A percentile compares a stretch with the other conserved stretches of the same genome.
Conservation (phyloP, 345 rosid species). For the Streptanthus diversifolius region DNA sequence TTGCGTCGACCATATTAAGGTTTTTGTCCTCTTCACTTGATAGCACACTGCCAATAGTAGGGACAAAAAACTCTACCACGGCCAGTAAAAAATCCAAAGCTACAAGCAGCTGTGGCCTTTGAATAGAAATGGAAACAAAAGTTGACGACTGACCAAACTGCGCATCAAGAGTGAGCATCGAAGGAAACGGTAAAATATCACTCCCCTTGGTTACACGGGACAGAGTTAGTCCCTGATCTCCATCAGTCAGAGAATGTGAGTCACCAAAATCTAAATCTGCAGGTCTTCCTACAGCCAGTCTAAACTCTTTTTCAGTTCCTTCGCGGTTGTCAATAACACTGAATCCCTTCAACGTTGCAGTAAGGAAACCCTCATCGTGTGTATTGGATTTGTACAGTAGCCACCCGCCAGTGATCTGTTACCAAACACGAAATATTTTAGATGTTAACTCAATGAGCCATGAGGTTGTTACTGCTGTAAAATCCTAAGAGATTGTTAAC, state of each 20-base stretch:
- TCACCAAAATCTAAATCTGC: slow-evolving; percentile 43
- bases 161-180: slow-evolving; percentile 94
- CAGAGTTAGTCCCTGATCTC: slow-evolving; percentile 32
- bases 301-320: slow-evolving; percentile 76
- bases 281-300: slow-evolving; percentile 82
- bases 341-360: slow-evolving; percentile 81
- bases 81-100: slow-evolving; percentile 95
- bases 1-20: slow-evolving; percentile 50
- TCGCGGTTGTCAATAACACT: slow-evolving; percentile 88
- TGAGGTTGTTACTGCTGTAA: slow-evolving; percentile 8
- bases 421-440: neutral
- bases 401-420: slow-evolving; percentile 79
- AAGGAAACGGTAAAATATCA: slow-evolving; percentile 54
- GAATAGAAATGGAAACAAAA: slow-evolving; percentile 59
- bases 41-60: slow-evolving; percentile 62
- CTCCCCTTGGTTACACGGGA: slow-evolving; percentile 32
- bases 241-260: slow-evolving; percentile 28
- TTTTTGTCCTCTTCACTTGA: slow-evolving; percentile 65
- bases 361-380: slow-evolving; percentile 64
- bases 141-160: slow-evolving; percentile 65
- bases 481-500: neutral
- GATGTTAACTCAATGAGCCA: slow-evolving; percentile 16
- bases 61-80: slow-evolving; percentile 88
- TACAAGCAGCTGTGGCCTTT: slow-evolving; percentile 93
- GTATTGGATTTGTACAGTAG: slow-evolving; percentile 76